These are phyloP conservation scores for Candida stauntonica DNA, from an alignment of 805 yeast species.

Conservation along the genomic window DNA sequence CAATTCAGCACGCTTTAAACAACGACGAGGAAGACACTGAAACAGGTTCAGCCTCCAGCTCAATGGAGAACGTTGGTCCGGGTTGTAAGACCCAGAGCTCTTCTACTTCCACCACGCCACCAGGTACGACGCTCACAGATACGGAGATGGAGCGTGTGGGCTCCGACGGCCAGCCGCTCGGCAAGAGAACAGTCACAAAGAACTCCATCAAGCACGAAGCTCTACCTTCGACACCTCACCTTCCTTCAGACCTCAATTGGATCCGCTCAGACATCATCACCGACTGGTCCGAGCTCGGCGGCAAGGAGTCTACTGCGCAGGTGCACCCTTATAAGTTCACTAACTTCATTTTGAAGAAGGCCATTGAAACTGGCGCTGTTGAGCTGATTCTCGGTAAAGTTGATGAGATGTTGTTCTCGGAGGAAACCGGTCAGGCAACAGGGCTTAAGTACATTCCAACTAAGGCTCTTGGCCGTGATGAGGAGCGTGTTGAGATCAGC, in stretches of 20 bases:
- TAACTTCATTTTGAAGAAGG: constrained; percentile 72
- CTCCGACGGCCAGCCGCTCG: constrained; percentile 23
- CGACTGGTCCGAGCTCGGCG: constrained; percentile 79
- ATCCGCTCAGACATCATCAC: constrained; percentile 57
- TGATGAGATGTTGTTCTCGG: constrained; percentile 56
- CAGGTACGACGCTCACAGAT: constrained; percentile 7
- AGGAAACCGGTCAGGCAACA: constrained; percentile 59
- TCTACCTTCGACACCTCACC: constrained; percentile 17
- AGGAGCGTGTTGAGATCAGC: constrained; percentile 40
- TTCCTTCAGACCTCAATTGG: constrained; percentile 77
- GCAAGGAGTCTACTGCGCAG: constrained; percentile 86
- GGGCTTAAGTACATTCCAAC: constrained; percentile 63
- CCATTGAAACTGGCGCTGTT: constrained; percentile 78
- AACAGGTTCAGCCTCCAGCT: constrained; percentile 6
- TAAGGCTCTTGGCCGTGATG: constrained; percentile 17
- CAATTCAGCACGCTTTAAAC: constrained; percentile 38
- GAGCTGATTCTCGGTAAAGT: constrained; percentile 85
- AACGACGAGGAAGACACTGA: constrained; percentile 22
- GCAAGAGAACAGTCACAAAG: constrained; percentile 33
- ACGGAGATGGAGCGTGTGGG: constrained; percentile 14
- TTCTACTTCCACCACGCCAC: constrained; percentile 16
- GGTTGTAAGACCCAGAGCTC: constrained; percentile 20
- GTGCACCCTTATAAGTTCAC: constrained; percentile 95
- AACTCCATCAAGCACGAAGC: constrained; percentile 28
- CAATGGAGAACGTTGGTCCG: constrained; percentile 13